These are phyloP conservation scores for Melaleuca alternifolia DNA, from an alignment of 345 rosid species.

Conservation along the genomic window DNA sequence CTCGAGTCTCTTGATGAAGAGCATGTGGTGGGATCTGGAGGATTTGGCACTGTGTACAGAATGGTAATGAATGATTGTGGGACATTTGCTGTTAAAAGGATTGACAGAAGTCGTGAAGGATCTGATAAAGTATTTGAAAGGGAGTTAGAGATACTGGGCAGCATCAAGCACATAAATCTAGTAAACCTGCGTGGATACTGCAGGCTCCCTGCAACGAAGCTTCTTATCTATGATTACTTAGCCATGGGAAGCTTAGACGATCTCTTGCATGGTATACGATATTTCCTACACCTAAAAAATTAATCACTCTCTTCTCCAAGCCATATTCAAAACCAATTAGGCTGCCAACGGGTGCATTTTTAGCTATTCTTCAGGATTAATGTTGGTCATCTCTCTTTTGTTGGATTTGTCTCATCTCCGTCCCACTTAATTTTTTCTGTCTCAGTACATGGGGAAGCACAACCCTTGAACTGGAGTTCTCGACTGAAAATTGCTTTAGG, in stretches of 20 bases:
- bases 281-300: background rate
- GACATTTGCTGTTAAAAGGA: conserved; percentile 90
- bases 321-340: background rate
- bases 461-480: conserved; percentile 54
- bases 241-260: conserved; percentile 91
- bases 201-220: conserved; percentile 72
- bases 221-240: conserved; percentile 85
- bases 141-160: conserved; percentile 88
- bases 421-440: background rate
- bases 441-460: conserved; percentile 23
- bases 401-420: background rate
- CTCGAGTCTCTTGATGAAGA: conserved; percentile 89
- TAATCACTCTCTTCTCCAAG: background rate
- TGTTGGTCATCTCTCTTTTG: background rate
- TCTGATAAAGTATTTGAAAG: conserved; percentile 91
- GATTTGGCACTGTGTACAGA: conserved; percentile 91
- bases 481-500: conserved; percentile 71
- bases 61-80: conserved; percentile 99
- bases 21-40: conserved; percentile 93
- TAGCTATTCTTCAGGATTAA: background rate
- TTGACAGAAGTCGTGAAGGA: conserved; percentile 80
- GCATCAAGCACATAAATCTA: conserved; percentile 91
- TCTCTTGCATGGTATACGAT: conserved; percentile 62
- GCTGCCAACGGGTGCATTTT: background rate
- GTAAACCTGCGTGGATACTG: conserved; percentile 94